Evolutionary conservation across 176 grass and related monocot genomes (phyloP), one percentile per base, ranked within the genome.

Genomic region (Typha latifolia): DNA sequence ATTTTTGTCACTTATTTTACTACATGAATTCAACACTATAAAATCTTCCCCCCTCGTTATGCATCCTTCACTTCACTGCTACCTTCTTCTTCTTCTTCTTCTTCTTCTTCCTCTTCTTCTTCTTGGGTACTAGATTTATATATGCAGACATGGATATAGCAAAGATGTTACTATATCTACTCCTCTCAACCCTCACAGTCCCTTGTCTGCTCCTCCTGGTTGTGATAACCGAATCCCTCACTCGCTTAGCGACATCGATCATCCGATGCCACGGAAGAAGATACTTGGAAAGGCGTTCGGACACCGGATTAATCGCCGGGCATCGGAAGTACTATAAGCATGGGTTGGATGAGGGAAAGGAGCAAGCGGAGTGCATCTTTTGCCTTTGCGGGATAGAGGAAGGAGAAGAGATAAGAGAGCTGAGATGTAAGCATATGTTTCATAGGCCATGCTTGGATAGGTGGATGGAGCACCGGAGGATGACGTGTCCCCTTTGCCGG

Each of bases 361-460:
- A 18, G 20, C 37, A 63, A 3, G 70, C 69, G 18, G 72, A 79
- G 65, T 79, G 82, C 77, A 65, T 47, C 9, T 79, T 84, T 72
- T 84, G 82, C 76, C 72, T 84, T 19, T 70, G 49, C 4, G 23
- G 19, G n/a, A n/a, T 84, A 8, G 26, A 66, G n/a, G 76, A 84
- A 52, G 82, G 82, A 24, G 76, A 71, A 43, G 76, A 79, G 71
- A 72, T 79, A 6, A 76, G 76, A 14, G 61, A 79, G 62, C 82
- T 84, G 26, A 62, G 71, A 27, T 84, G 82, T 76, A 66, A 47
- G 16, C 82, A 84, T 66, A 48, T 75, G n/a, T 84, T 84, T 72
- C 82, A 84, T 76, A 68, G 77, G 51, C 62, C 63, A 11, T 84
- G 77, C 82, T 48, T 84, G 62, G 82, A 84, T 66, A 72, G 62